Evolutionary conservation across 2,329 filamentous ascomycete species (phyloP).

Genomic region (Cordyceps farinosa): DNA sequence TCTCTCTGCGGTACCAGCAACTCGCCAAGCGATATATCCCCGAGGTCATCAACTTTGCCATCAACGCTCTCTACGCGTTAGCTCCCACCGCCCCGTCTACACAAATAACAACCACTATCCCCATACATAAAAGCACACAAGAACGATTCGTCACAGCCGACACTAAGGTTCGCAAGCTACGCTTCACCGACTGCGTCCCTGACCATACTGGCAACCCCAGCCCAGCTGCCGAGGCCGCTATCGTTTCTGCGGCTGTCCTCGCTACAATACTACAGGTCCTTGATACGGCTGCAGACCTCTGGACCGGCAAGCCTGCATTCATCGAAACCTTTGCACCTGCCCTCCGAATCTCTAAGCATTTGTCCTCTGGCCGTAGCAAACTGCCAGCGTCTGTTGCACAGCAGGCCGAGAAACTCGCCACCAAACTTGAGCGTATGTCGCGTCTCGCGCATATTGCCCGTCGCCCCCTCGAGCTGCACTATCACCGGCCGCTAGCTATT

Average conservation of each 20-base stretch:
- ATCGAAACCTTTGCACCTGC: slow-evolving; percentile 72
- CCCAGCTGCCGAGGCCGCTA: slow-evolving; percentile 24
- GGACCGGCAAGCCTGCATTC: slow-evolving; percentile 71
- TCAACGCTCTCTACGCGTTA: slow-evolving; percentile 69
- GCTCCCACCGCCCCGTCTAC: slow-evolving; percentile 51
- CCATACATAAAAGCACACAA: slow-evolving; percentile 53
- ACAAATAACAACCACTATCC: slow-evolving; percentile 59
- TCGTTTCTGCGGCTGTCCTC: slow-evolving; percentile 56
- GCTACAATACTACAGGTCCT: slow-evolving; percentile 63
- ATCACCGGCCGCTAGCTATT: slow-evolving; percentile 85
- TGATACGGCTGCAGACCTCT: slow-evolving; percentile 65
- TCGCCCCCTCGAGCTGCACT: slow-evolving; percentile 79
- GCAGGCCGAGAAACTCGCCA: slow-evolving; percentile 39
- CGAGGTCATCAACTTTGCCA: slow-evolving; percentile 76
- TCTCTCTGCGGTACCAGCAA: slow-evolving; percentile 78
- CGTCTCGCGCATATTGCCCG: slow-evolving; percentile 62
- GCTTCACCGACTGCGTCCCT: slow-evolving; percentile 54
- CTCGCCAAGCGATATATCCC: slow-evolving; percentile 85
- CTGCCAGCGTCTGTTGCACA: slow-evolving; percentile 44
- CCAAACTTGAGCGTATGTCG: slow-evolving; percentile 52
- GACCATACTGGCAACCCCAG: slow-evolving; percentile 32
- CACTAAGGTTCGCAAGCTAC: slow-evolving; percentile 48
- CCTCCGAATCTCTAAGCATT: slow-evolving; percentile 54
- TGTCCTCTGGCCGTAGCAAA: slow-evolving; percentile 50
- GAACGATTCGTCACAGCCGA: slow-evolving; percentile 45